phyloP scores from a whole-genome alignment of 1,284 basidiomycete genomes.

The Athelia sp. region DNA sequence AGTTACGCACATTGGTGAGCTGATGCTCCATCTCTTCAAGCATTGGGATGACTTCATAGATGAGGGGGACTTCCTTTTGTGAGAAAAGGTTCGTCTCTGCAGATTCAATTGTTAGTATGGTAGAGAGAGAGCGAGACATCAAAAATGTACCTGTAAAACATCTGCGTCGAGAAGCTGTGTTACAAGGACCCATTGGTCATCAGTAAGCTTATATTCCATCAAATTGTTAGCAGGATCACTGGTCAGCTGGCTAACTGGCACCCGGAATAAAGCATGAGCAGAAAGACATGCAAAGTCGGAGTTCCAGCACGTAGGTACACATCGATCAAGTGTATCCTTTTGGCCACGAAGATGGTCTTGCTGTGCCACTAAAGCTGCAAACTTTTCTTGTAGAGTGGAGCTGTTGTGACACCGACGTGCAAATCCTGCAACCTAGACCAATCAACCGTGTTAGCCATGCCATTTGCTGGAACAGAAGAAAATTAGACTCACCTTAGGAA shows the following conservation, averaged over 20 bases:
- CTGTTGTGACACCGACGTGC: background rate
- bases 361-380: background rate
- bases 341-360: background rate
- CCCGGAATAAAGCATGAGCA: conserved; percentile 11
- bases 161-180: conserved; percentile 4
- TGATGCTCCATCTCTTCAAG: conserved; percentile 12
- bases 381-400: background rate
- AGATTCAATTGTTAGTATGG: background rate
- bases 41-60: conserved; percentile 17
- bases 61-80: conserved; percentile 13
- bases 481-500: background rate
- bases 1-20: conserved; percentile 8
- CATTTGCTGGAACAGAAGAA: no score
- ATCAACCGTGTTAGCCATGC: background rate
- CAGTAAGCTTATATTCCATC: conserved; percentile 6
- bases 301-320: conserved; percentile 17
- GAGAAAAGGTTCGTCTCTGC: conserved; percentile 16
- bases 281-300: conserved; percentile 14
- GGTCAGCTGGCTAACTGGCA: conserved; percentile 3
- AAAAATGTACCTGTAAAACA: conserved; percentile 7
- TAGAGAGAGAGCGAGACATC: background rate
- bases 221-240: background rate
- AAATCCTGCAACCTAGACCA: background rate
- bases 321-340: conserved; percentile 12
- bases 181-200: conserved; percentile 10